Conservation (phyloP, 2,329 filamentous ascomycete species). For the Scleromitrula shiraiana region DNA sequence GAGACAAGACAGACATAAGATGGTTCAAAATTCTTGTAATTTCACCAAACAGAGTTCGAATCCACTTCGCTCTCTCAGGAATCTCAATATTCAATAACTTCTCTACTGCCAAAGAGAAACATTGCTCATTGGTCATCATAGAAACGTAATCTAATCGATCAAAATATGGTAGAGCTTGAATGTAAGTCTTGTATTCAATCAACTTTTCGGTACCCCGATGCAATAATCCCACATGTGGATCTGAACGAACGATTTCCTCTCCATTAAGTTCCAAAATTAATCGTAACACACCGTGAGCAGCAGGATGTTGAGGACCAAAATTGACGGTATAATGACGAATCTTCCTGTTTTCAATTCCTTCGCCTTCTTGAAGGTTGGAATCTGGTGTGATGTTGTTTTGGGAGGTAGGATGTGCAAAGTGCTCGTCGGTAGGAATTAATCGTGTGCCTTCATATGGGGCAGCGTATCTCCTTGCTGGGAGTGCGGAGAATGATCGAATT, state of each 20-base stretch:
- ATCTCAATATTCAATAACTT: conserved; percentile 97
- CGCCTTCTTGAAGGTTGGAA: conserved; percentile 33
- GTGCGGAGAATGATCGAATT: conserved; percentile 58
- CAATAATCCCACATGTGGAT: conserved; percentile 92
- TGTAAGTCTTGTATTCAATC: conserved; percentile 99
- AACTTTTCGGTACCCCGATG: conserved; percentile 98
- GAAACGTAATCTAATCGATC: conserved; percentile 98
- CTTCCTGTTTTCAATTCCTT: conserved; percentile 59
- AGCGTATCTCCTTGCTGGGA: conserved; percentile 54
- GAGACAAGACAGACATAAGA: conserved; percentile 92
- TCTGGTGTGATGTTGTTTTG: conserved; percentile 27
- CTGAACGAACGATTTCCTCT: conserved; percentile 92
- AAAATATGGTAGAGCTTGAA: conserved; percentile 97
- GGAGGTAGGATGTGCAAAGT: conserved; percentile 51
- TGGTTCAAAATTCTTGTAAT: conserved; percentile 94
- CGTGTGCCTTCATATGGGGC: conserved; percentile 44
- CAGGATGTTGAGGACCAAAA: conserved; percentile 97
- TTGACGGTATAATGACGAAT: conserved; percentile 99
- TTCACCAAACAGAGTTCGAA: conserved; percentile 90
- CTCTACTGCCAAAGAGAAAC: conserved; percentile 90
- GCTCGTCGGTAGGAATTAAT: conserved; percentile 50
- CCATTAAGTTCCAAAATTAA: conserved; percentile 96
- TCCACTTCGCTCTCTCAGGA: conserved; percentile 91
- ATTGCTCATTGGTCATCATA: conserved; percentile 99
- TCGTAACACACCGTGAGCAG: conserved; percentile 94